These are phyloP conservation scores for Entamoeba moshkovskii DNA, from an alignment of 208 protist genomes.

Conservation along the genomic window DNA sequence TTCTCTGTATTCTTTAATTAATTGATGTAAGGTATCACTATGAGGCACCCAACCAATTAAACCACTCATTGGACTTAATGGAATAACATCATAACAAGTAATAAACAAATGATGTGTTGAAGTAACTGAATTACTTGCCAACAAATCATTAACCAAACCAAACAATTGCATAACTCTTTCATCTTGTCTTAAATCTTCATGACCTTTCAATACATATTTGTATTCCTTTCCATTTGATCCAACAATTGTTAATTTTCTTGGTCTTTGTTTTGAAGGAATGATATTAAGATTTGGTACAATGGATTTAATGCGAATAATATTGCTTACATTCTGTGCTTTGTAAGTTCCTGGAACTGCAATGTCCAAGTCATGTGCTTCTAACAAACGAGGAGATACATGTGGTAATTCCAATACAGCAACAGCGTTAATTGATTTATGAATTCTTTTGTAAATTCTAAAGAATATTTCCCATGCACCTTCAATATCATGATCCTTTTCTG, in stretches of 20 bases:
- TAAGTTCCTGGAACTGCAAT: constrained; percentile 89
- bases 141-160: constrained; percentile 83
- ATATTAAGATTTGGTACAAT: constrained; percentile 39
- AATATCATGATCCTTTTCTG: constrained; percentile 51
- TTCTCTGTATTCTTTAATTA: constrained; percentile 90
- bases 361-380: constrained; percentile 70
- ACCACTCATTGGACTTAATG: constrained; percentile 88
- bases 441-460: constrained; percentile 74
- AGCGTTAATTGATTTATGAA: constrained; percentile 76
- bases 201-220: constrained; percentile 90
- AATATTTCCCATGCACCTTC: constrained; percentile 71
- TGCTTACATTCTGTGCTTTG: constrained; percentile 8
- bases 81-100: constrained; percentile 78
- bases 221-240: constrained; percentile 80
- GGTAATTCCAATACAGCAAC: constrained; percentile 80
- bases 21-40: constrained; percentile 88
- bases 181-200: constrained; percentile 84
- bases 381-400: constrained; percentile 79
- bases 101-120: background rate
- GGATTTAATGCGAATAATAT: background rate
- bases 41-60: constrained; percentile 91
- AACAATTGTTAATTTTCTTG: constrained; percentile 78
- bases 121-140: constrained; percentile 52
- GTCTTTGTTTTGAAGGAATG: constrained; percentile 95
- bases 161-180: constrained; percentile 99